Evolutionary conservation across 805 yeast species (phyloP), one percentile per base, ranked within the genome.

Genomic region (Monosporozyma servazzii): DNA sequence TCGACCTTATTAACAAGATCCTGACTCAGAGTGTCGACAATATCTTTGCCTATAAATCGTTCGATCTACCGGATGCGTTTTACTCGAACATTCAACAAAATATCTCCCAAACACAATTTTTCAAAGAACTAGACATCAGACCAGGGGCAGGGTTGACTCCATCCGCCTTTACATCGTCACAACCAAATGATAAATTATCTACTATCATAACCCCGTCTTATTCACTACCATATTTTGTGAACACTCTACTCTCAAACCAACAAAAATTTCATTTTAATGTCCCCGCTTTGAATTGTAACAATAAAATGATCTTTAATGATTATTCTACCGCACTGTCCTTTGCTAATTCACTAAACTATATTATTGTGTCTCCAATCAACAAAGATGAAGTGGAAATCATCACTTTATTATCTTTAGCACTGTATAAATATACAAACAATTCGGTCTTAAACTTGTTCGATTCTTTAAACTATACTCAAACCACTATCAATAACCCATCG

Each of bases 81-180:
- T 88, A 84, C 65, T 65, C 41, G 2, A 18, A 18, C 73, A n/a
- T 75, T 79, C 47, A 63, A 84, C 55, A 73, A 72, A 54, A 66
- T 75, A 48, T 88, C 96, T 96, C 64, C 75, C 44, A 45, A 8
- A 5, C 11, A 6, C 41, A 37, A 20, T 37, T 18, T 6, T 37
- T 37, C 41, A 37, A 63, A 45, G 69, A 77, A 56, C 67, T 84
- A 52, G 88, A 89, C 62, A 78, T 87, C 51, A 81, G 96, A 65
- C 73, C 84, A 2, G 97, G 96, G 60, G 93, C 96, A 31, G 87
- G 91, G 45, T 76, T 81, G 55, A 78, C 86, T 27, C 76, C 91
- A 45, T 71, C 86, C 48, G 97, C 96, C 39, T 90, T 82, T 69
- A 18, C 33, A 18, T 37, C 41, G 1, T 67, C 79, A 50, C 46